phyloP scores from a whole-genome alignment of 441 rosid genomes.

The Euphorbia corollata region DNA sequence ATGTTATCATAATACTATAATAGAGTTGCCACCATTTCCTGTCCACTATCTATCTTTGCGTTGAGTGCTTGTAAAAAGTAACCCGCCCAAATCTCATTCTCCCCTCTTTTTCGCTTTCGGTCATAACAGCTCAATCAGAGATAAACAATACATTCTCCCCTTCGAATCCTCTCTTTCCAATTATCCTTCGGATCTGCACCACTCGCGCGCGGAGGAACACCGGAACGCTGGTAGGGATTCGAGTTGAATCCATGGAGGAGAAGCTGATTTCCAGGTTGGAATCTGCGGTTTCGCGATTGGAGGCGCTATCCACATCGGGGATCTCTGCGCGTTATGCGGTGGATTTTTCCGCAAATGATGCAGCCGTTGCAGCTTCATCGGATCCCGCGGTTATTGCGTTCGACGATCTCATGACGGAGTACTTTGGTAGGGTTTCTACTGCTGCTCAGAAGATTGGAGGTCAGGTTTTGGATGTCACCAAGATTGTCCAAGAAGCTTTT shows the following conservation, averaged over 20 bases:
- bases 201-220: background rate
- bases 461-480: constrained; percentile 63
- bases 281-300: constrained; percentile 68
- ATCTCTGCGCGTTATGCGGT: constrained; percentile 17
- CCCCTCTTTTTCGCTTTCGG: constrained; percentile 7
- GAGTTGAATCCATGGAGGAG: constrained; percentile 53
- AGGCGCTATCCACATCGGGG: constrained; percentile 37
- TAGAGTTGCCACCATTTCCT: too few relatives aligned
- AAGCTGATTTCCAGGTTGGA: constrained; percentile 66
- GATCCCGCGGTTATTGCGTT: constrained; percentile 79
- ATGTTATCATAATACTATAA: too few relatives aligned
- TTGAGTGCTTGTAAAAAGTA: too few relatives aligned
- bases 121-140: too few relatives aligned
- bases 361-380: constrained; percentile 23
- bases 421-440: constrained; percentile 41
- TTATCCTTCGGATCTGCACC: constrained; percentile 28
- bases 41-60: too few relatives aligned
- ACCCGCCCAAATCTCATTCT: too few relatives aligned
- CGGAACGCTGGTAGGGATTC: too few relatives aligned
- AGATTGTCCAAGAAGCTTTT: constrained; percentile 59
- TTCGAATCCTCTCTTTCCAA: background rate
- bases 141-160: background rate
- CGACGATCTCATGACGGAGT: constrained; percentile 52
- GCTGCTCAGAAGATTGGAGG: constrained; percentile 94
- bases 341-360: constrained; percentile 11